Conservation (phyloP, 768 basidiomycete species). For the Candolleomyces eurysporus region DNA sequence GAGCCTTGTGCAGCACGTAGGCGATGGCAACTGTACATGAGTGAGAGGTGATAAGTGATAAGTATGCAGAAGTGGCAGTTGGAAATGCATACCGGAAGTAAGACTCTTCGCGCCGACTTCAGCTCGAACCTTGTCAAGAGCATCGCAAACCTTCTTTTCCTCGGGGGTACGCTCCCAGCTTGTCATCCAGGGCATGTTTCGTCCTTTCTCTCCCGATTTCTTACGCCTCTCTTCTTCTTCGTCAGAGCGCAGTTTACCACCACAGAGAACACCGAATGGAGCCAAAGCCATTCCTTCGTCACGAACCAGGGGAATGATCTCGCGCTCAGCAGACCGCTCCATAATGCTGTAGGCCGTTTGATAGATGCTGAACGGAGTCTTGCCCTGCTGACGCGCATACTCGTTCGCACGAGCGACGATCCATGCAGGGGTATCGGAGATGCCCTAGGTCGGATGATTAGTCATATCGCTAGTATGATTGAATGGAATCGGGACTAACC, state of each 20-base stretch:
- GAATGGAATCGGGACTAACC: constrained; percentile 13
- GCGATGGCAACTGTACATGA: constrained; percentile 39
- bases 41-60: neutral
- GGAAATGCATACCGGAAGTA: constrained; percentile 32
- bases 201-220: constrained; percentile 5
- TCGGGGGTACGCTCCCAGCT: constrained; percentile 5
- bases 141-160: constrained; percentile 22
- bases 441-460: neutral
- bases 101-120: constrained; percentile 44
- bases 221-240: constrained; percentile 20
- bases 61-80: neutral
- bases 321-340: constrained; percentile 12
- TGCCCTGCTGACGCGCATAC: constrained; percentile 8
- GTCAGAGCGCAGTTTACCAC: constrained; percentile 49
- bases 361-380: constrained; percentile 13
- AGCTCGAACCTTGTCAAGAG: constrained; percentile 43
- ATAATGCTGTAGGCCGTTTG: constrained; percentile 12
- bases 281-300: constrained; percentile 34
- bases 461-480: neutral
- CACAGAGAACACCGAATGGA: constrained; percentile 29
- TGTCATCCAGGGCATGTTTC: constrained; percentile 1
- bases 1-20: constrained; percentile 49
- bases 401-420: constrained; percentile 13
- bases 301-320: constrained; percentile 28
- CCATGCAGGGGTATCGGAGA: constrained; percentile 11